phyloP scores from a whole-genome alignment of 2,329 filamentous ascomycete species.

The Fusarium bactridioides region DNA sequence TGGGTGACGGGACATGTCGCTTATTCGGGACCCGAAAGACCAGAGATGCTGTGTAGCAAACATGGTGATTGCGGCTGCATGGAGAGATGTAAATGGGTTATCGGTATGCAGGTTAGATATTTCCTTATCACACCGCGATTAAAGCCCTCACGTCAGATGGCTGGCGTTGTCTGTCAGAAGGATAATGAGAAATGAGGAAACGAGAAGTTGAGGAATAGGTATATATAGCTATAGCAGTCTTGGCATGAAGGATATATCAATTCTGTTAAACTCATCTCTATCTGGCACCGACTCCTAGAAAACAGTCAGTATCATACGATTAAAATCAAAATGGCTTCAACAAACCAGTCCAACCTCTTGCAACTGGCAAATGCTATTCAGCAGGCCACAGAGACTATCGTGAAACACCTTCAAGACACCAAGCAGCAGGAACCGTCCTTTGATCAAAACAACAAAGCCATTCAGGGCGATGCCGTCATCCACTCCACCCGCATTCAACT shows the following conservation, averaged over 20 bases:
- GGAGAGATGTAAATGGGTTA: too few relatives aligned
- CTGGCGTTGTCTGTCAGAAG: not conserved
- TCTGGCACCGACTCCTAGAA: not conserved
- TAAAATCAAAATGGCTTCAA: not conserved
- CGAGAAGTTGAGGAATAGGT: too few relatives aligned
- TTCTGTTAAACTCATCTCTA: not conserved
- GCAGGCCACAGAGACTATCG: not conserved
- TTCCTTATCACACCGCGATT: not conserved
- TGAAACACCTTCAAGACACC: not conserved
- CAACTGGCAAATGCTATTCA: not conserved
- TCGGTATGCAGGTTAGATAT: not conserved
- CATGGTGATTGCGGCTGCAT: not conserved
- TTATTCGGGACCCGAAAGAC: not conserved
- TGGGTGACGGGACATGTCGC: not conserved
- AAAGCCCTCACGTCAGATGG: not conserved
- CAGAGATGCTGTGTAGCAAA: not conserved
- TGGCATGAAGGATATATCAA: not conserved
- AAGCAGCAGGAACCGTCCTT: not conserved
- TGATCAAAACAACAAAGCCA: not conserved
- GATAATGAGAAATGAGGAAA: too few relatives aligned
- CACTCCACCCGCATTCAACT: not conserved
- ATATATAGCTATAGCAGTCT: not conserved
- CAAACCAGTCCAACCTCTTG: not conserved
- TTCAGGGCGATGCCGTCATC: not conserved
- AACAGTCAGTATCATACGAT: accelerated